Evolutionary conservation across 1,284 basidiomycete species (phyloP), one percentile per base, ranked within the genome.

Genomic region (Golubevia pallescens): DNA sequence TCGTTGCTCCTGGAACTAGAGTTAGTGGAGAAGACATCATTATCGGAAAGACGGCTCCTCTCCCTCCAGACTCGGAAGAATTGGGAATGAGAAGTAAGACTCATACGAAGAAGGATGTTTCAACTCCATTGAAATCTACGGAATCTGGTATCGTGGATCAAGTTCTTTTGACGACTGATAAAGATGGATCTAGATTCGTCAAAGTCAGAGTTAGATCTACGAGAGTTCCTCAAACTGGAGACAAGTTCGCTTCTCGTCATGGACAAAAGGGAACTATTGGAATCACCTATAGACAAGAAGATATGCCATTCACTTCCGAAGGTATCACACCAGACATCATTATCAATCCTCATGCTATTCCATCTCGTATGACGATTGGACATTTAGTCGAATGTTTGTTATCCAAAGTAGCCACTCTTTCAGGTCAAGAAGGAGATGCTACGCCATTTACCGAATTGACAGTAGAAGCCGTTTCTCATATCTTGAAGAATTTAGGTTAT

Each of bases 251-350:
- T 4, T 99, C 96, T 65, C 93, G 96, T 82, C 97, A 99, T 86
- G 97, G 97, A 83, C 96, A 99, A 87, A 99, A 99, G 88, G 96
- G 97, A 88, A 99, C 96, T 1, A 95, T 98, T 73, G 96, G 96
- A 87, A 97, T 99, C 87, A 97, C 95, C 0, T 99, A 99, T 84
- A 92, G 96, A 60, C 97, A 99, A 86, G 97, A 99, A 86, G 96
- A 99, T 86, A 98, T 99, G 96, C 96, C 96, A 34, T 99, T 99
- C 88, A 97, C 95, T 3, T 90, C 91, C 2, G 94, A 98, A 84
- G 97, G 97, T 67, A 93, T 98, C 77, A 93, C 93, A 4, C 96
- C 96, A 1, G 96, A 99, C 86, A 90, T 99, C 80, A 91, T 99
- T 88, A 99, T 99, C 87, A 99, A 99, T 84, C 96, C 96, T 38